A percentile compares a stretch with the other conserved stretches of the same genome.
These are phyloP conservation scores for Boletus eberwhitei DNA, from an alignment of 768 basidiomycete species.

Conservation along the genomic window DNA sequence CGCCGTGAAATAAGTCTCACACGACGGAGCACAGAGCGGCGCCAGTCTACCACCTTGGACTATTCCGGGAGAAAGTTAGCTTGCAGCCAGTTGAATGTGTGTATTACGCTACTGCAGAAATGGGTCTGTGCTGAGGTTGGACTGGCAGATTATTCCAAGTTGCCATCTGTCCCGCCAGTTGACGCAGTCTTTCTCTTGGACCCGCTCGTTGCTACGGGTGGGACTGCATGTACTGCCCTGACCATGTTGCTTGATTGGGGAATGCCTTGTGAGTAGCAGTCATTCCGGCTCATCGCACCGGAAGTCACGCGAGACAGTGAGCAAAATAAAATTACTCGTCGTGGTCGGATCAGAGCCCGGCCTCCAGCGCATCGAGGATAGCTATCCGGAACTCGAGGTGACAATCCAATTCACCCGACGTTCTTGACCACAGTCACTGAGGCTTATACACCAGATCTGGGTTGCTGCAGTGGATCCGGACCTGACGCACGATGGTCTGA, in stretches of 20 bases:
- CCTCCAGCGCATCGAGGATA: conserved; percentile 56
- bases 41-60: conserved; percentile 85
- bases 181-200: conserved; percentile 88
- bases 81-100: conserved; percentile 90
- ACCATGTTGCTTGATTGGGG: conserved; percentile 86
- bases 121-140: not conserved
- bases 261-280: conserved; percentile 49
- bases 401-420: not conserved
- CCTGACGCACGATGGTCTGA: conserved; percentile 72
- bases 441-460: conserved; percentile 64
- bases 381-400: conserved; percentile 82
- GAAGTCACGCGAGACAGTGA: conserved; percentile 38
- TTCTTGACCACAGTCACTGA: not conserved
- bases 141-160: conserved; percentile 79
- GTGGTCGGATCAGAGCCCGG: conserved; percentile 80
- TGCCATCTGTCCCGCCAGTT: conserved; percentile 70
- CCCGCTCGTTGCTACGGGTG: conserved; percentile 91
- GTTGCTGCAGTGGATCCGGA: conserved; percentile 74
- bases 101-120: conserved; percentile 14
- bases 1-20: not conserved
- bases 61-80: conserved; percentile 83
- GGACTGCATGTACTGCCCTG: conserved; percentile 85
- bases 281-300: not conserved
- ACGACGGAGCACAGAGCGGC: conserved; percentile 47
- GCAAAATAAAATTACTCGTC: conserved; percentile 76